These are phyloP conservation scores for Cenchrus fungigraminus DNA, from an alignment of 176 grass and related monocot genomes.

Conservation along the genomic window DNA sequence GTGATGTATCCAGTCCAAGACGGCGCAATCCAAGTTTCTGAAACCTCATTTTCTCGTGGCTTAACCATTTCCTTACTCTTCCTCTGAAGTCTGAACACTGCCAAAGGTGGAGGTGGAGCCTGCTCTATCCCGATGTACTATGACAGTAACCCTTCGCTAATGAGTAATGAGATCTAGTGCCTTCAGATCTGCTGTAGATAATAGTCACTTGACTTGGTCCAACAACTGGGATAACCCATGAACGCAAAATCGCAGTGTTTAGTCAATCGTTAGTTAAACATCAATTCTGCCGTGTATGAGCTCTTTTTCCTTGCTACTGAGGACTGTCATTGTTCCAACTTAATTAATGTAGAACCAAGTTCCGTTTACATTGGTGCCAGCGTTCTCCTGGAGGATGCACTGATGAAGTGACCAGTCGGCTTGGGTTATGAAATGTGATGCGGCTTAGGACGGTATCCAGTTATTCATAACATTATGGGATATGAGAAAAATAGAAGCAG, in stretches of 20 bases:
- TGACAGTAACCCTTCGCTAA: constrained; percentile 20
- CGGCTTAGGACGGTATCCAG: background rate
- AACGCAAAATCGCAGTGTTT: background rate
- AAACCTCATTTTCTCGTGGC: background rate
- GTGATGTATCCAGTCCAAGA: background rate
- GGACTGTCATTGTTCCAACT: background rate
- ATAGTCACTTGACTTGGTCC: background rate
- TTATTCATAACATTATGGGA: background rate
- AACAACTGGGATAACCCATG: background rate
- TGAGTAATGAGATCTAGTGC: background rate
- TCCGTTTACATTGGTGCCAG: background rate
- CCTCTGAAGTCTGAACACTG: background rate
- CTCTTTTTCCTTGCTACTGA: background rate
- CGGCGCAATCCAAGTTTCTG: background rate
- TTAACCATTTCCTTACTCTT: constrained; percentile 10
- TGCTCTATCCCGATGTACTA: background rate
- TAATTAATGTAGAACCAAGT: constrained; percentile 25
- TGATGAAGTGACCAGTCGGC: background rate
- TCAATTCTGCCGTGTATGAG: background rate
- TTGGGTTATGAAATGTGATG: background rate
- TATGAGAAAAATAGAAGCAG: background rate
- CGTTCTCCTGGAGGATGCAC: constrained; percentile 3
- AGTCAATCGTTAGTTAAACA: background rate
- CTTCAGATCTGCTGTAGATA: background rate
- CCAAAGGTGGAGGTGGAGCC: constrained; percentile 1